Base-by-base conservation (phyloP, 352 stramenopile genomes). In the Albugo candida region DNA sequence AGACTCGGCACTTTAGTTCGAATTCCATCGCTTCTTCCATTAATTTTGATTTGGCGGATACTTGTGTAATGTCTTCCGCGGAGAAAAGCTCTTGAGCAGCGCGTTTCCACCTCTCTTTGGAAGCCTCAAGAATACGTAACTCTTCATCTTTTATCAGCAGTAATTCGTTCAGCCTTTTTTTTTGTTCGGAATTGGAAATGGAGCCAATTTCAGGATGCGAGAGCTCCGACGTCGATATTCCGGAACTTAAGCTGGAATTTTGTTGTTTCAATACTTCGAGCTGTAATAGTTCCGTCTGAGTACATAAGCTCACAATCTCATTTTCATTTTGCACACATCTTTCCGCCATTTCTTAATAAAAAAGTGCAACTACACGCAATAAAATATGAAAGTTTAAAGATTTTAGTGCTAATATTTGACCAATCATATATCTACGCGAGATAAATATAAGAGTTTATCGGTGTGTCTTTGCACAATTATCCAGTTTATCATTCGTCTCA, bases 101-200 rank as follows among this genome's bases (percentile, higher is more conserved):
- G 24, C 55, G 63, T 47, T 82, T 75, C 75, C 70, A 81, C 52
- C 83, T 81, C 35, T 79, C 47, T 37, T 75, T 85, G 19, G 60
- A 59, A 35, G 47, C 62, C 36, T 67, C 61, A n/a, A 75, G 36
- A 41, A 70, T 48, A 37, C 68, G 41, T 20, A 74, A 46, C 58
- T 83, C 49, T 58, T 70, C 49, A 55, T 70, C 49, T 35, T 56
- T 37, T 43, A 45, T 54, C 27, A 41, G 51, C 38, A 43, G 8
- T 43, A 24, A 19, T 8, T 43, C 8, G 17, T 43, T 43, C 8
- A 43, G 8, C 38, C 20, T 43, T 19, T 24, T 24, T 3, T 10
- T 8, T 24, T 43, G 38, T 43, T 43, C 38, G 38, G 24, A 31
- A 31, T 31, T 31, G 24, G 24, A 31, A 31, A 31, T 31, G 24